phyloP scores from a whole-genome alignment of 345 rosid genomes.

The Raphanus raphanistrum region DNA sequence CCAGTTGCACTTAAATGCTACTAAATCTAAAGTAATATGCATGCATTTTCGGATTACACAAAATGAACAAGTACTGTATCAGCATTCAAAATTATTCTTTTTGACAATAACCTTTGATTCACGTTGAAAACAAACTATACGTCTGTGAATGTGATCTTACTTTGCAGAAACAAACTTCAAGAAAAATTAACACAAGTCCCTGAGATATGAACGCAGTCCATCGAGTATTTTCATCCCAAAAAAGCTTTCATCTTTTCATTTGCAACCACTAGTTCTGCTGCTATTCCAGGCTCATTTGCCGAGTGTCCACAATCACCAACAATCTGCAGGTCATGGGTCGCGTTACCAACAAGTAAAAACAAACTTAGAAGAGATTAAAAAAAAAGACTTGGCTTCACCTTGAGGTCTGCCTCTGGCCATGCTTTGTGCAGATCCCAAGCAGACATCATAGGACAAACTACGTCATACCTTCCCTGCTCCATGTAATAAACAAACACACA shows the following conservation, averaged over 20 bases:
- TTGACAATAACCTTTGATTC: neutral
- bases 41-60: no score
- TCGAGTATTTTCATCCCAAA: neutral
- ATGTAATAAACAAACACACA: slow-evolving; percentile 17
- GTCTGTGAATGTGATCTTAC: neutral
- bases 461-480: slow-evolving; percentile 93
- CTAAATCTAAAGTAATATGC: no score
- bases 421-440: slow-evolving; percentile 99
- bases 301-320: slow-evolving; percentile 93
- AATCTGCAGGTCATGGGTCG: slow-evolving; percentile 43
- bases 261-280: slow-evolving; percentile 87
- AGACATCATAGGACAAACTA: slow-evolving; percentile 97
- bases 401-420: slow-evolving; percentile 93
- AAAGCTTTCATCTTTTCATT: slow-evolving; percentile 70
- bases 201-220: neutral
- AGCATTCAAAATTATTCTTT: no score
- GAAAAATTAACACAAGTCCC: neutral
- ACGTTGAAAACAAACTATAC: neutral
- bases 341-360: neutral
- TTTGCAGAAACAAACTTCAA: neutral
- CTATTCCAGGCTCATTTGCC: slow-evolving; percentile 83
- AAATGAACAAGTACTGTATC: no score
- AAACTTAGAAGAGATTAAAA: neutral
- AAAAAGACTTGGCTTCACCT: slow-evolving; percentile 45
- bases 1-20: no score